A percentile compares a stretch with the other conserved stretches of the same genome.
These are phyloP conservation scores for Penicillium atrosanguineum DNA, from an alignment of 495 filamentous ascomycete genomes.

Conservation along the genomic window DNA sequence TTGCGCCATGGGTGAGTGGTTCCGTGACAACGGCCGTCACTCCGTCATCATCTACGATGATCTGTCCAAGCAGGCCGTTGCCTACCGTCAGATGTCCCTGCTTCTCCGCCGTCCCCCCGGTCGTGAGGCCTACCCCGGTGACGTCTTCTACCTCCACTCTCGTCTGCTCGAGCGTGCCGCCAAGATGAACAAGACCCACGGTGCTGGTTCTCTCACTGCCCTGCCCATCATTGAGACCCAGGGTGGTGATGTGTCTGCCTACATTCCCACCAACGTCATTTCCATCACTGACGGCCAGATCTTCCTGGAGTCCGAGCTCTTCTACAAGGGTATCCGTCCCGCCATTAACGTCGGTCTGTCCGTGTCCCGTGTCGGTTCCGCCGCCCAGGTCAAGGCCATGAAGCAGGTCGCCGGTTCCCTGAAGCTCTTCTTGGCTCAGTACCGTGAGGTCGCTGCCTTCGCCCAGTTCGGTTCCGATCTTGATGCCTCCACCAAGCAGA, in stretches of 20 bases:
- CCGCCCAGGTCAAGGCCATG: conserved; percentile 99
- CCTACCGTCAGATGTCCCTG: conserved; percentile 99
- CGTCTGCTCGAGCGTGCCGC: conserved; percentile 98
- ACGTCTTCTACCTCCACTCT: conserved; percentile 99
- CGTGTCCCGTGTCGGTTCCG: conserved; percentile 98
- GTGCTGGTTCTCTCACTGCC: conserved; percentile 94
- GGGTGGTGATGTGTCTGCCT: conserved; percentile 99
- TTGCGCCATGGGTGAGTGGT: conserved; percentile 77
- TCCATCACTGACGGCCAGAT: conserved; percentile 99
- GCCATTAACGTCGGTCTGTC: conserved; percentile 99
- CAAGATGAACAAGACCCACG: conserved; percentile 97
- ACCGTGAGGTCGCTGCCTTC: conserved; percentile 99
- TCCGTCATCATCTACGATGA: conserved; percentile 94
- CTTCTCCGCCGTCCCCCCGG: conserved; percentile 97
- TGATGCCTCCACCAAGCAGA: conserved; percentile 98
- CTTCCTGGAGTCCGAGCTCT: conserved; percentile 98
- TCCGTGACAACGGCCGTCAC: conserved; percentile 91
- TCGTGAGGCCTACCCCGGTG: conserved; percentile 99
- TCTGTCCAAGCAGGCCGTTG: conserved; percentile 98
- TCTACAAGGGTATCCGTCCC: conserved; percentile 99
- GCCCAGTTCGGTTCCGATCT: conserved; percentile 99
- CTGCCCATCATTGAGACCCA: conserved; percentile 99
- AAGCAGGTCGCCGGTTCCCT: conserved; percentile 99
- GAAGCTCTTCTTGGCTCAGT: conserved; percentile 99
- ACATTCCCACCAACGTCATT: conserved; percentile 99